Evolutionary conservation across 345 rosid species (phyloP).

Genomic region (Boechera stricta): DNA sequence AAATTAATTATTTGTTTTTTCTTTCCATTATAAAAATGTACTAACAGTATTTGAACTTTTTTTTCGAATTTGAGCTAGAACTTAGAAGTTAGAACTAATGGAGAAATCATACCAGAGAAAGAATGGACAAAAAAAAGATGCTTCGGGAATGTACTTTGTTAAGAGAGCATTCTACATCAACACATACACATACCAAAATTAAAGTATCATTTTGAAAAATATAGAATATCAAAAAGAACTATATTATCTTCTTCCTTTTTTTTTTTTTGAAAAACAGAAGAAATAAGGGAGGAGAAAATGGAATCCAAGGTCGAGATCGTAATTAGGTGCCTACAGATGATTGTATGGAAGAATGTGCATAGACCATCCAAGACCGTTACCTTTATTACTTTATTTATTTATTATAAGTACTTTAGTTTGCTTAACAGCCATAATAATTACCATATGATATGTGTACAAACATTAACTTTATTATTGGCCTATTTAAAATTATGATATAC

Average conservation of each 20-base stretch:
- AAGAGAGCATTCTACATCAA: slow-evolving; percentile 42
- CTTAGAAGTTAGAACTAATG: slow-evolving; percentile 14
- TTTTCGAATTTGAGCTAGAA: neutral
- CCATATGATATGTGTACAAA: slow-evolving; percentile 49
- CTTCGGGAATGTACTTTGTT: slow-evolving; percentile 36
- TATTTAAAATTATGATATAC: slow-evolving; percentile 9
- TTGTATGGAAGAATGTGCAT: slow-evolving; percentile 47
- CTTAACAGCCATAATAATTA: slow-evolving; percentile 45
- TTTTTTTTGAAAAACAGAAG: slow-evolving; percentile 3
- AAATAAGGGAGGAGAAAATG: slow-evolving; percentile 24
- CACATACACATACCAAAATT: slow-evolving; percentile 31
- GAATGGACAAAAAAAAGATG: slow-evolving; percentile 35
- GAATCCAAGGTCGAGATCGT: slow-evolving; percentile 44
- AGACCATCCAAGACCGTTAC: slow-evolving; percentile 46
- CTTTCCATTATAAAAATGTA: neutral
- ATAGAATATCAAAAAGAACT: slow-evolving; percentile 21
- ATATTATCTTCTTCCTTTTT: neutral
- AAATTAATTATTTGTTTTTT: neutral
- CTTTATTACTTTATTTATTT: slow-evolving; percentile 40
- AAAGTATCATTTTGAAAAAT: slow-evolving; percentile 30
- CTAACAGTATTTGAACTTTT: neutral
- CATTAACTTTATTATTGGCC: slow-evolving; percentile 20
- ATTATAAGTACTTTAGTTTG: slow-evolving; percentile 41
- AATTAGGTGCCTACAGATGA: slow-evolving; percentile 36
- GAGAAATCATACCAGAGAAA: slow-evolving; percentile 6